These are phyloP conservation scores for Cercospora zeae-maydis DNA, from an alignment of 2,329 filamentous ascomycete species.

Conservation along the genomic window DNA sequence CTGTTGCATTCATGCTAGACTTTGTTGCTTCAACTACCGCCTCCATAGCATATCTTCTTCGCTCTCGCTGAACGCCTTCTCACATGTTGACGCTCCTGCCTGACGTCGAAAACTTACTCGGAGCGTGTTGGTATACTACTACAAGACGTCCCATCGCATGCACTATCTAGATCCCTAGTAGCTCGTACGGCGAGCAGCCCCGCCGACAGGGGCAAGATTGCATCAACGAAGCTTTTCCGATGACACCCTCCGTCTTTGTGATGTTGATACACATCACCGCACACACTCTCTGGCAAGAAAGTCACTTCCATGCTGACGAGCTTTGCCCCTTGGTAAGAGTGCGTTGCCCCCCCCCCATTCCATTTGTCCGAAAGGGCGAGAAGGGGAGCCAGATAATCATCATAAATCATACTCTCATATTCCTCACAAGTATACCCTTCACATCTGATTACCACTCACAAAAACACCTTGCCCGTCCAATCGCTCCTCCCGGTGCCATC, in stretches of 20 bases:
- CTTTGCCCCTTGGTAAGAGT: neutral
- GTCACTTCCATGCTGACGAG: neutral
- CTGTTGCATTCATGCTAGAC: too few relatives aligned
- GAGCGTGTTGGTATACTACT: too few relatives aligned
- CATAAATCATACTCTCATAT: neutral
- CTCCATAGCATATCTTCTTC: too few relatives aligned
- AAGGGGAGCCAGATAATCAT: neutral
- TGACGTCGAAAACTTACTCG: too few relatives aligned
- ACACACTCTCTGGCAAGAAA: neutral
- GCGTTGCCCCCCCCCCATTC: too few relatives aligned
- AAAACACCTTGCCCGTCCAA: slow-evolving; percentile 27
- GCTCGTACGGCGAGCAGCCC: too few relatives aligned
- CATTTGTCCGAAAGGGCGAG: neutral
- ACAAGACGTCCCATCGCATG: too few relatives aligned
- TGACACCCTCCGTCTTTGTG: neutral
- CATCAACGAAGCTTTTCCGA: neutral
- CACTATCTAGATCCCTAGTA: too few relatives aligned
- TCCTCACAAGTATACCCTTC: neutral
- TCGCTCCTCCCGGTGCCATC: slow-evolving; percentile 21
- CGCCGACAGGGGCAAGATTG: neutral
- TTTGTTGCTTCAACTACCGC: too few relatives aligned
- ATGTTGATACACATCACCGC: neutral
- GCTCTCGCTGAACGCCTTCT: too few relatives aligned
- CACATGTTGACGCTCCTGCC: too few relatives aligned
- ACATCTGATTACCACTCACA: slow-evolving; percentile 14